Percentiles rank a stretch among this genome's conserved stretches.
Evolutionary conservation across 306 rosid species (phyloP).

Genomic region (Gastrolobium villosum): DNA sequence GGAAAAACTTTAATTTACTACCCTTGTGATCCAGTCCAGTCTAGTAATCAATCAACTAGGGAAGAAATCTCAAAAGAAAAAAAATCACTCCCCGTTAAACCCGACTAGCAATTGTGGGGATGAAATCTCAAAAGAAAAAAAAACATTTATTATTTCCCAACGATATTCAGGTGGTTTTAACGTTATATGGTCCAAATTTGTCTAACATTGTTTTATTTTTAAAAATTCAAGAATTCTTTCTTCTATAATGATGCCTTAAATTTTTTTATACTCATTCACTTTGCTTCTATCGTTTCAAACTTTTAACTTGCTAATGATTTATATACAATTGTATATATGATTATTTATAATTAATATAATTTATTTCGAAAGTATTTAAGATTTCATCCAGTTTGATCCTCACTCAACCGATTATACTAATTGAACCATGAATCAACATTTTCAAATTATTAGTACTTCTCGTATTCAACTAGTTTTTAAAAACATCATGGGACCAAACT

Average conservation of each 20-base stretch:
- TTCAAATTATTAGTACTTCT: background rate
- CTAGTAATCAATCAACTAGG: too few relatives aligned
- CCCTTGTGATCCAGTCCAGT: too few relatives aligned
- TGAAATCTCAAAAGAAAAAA: too few relatives aligned
- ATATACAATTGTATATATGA: too few relatives aligned
- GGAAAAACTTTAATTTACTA: too few relatives aligned
- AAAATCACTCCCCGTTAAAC: too few relatives aligned
- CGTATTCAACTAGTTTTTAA: background rate
- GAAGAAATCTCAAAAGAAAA: too few relatives aligned
- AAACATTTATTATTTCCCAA: background rate
- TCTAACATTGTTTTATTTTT: background rate
- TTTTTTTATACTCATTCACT: background rate
- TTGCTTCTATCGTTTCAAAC: background rate
- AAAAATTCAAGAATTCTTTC: background rate
- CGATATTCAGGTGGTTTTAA: background rate
- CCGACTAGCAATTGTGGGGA: too few relatives aligned
- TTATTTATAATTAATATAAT: background rate
- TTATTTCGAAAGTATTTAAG: background rate
- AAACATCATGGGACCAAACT: background rate
- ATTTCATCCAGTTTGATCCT: background rate
- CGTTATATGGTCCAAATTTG: background rate
- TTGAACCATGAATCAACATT: background rate
- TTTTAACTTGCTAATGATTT: too few relatives aligned
- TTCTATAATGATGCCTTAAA: background rate
- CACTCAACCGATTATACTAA: background rate